A percentile compares a stretch with the other conserved stretches of the same genome.
These are phyloP conservation scores for Platanthera guangdongensis DNA, from an alignment of 106 monocot genomes.

Conservation along the genomic window DNA sequence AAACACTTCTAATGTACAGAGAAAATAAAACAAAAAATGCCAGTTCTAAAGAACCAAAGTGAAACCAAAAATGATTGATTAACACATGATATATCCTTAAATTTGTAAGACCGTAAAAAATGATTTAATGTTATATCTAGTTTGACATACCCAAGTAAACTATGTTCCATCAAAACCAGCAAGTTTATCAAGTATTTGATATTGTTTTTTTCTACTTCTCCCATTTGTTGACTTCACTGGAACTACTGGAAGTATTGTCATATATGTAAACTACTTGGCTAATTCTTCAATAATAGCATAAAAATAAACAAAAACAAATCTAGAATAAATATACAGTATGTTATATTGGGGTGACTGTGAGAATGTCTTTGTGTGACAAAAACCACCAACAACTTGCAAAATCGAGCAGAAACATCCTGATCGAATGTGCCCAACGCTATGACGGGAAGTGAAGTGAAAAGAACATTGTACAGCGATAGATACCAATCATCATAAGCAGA, in stretches of 20 bases:
- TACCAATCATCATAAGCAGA: constrained; percentile 85
- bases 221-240: not conserved
- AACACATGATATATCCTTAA: not conserved
- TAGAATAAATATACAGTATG: not conserved
- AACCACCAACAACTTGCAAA: constrained; percentile 26
- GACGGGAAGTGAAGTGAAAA: constrained; percentile 89
- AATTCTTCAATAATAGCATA: not conserved
- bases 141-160: not conserved
- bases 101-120: not conserved
- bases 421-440: constrained; percentile 90
- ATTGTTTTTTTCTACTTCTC: not conserved
- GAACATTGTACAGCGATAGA: constrained; percentile 70
- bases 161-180: not conserved
- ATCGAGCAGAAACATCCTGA: constrained; percentile 82
- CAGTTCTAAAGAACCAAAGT: not conserved
- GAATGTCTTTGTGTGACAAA: not conserved
- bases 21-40: not conserved
- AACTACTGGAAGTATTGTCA: not conserved
- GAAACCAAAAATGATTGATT: not conserved
- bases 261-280: not conserved
- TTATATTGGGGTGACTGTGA: not conserved
- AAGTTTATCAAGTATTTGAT: not conserved
- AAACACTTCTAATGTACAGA: not conserved
- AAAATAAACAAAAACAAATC: not conserved
- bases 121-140: not conserved